These are phyloP conservation scores for Fusarium algeriense DNA, from an alignment of 2,329 filamentous ascomycete species.

Conservation along the genomic window DNA sequence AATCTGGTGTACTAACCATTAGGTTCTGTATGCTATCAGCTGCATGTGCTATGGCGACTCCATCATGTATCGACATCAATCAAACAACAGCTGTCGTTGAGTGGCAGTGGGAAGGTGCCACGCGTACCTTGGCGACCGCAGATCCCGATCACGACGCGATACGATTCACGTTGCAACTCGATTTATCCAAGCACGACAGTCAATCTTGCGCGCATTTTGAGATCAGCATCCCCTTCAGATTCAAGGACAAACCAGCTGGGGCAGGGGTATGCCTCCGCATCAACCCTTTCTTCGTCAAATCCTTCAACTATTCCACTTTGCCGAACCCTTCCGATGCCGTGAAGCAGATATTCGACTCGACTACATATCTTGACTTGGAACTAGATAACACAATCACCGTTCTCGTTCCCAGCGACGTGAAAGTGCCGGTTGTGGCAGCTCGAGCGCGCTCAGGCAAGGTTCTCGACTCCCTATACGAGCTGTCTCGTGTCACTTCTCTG, in stretches of 20 bases:
- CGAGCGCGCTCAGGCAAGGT: slow-evolving; percentile 15
- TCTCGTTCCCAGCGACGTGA: slow-evolving; percentile 7
- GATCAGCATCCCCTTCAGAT: slow-evolving; percentile 8
- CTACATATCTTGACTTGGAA: slow-evolving; percentile 5
- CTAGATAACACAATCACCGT: slow-evolving; percentile 4
- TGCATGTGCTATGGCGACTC: slow-evolving; percentile 13
- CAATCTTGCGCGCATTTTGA: slow-evolving; percentile 6
- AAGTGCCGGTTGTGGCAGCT: slow-evolving; percentile 10
- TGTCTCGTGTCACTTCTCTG: neutral
- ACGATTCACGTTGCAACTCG: slow-evolving; percentile 11
- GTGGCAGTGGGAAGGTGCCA: slow-evolving; percentile 11
- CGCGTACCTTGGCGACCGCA: neutral
- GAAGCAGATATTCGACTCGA: neutral
- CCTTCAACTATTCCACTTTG: neutral
- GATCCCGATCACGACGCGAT: slow-evolving; percentile 17
- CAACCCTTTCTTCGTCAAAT: slow-evolving; percentile 14
- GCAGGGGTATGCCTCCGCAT: slow-evolving; percentile 2
- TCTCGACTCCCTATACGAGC: slow-evolving; percentile 2
- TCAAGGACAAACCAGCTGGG: slow-evolving; percentile 16
- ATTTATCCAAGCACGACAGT: neutral
- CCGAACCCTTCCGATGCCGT: neutral
- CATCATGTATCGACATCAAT: slow-evolving; percentile 2
- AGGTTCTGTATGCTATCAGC: neutral
- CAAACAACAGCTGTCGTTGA: slow-evolving; percentile 12
- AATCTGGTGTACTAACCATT: neutral